Percentiles rank a stretch among this genome's conserved stretches.
These are phyloP conservation scores for Chaetoscypha palmicola DNA, from an alignment of 2,329 filamentous ascomycete genomes.

Conservation along the genomic window DNA sequence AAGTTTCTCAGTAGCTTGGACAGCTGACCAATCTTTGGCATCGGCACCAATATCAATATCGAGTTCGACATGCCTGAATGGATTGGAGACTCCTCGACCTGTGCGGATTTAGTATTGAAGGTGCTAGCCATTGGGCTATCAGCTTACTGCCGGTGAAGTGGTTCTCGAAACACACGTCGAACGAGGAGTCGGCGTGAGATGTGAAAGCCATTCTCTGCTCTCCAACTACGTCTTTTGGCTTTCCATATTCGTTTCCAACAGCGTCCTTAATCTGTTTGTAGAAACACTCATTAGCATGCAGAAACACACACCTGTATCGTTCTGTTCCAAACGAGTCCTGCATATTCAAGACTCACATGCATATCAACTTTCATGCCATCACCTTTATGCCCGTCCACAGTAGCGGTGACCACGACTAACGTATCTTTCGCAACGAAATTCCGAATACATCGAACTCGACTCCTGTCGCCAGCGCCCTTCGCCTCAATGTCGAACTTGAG, in stretches of 20 bases:
- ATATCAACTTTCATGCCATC: constrained; percentile 94
- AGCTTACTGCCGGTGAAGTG: constrained; percentile 61
- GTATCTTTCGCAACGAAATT: constrained; percentile 94
- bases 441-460: constrained; percentile 81
- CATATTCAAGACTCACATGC: constrained; percentile 56
- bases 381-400: constrained; percentile 73
- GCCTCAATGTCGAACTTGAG: constrained; percentile 92
- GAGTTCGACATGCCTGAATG: constrained; percentile 55
- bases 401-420: constrained; percentile 90
- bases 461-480: constrained; percentile 53
- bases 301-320: no score
- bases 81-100: constrained; percentile 23
- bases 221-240: constrained; percentile 82
- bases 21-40: constrained; percentile 95
- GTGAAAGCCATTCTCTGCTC: constrained; percentile 84
- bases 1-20: constrained; percentile 94
- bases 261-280: constrained; percentile 76
- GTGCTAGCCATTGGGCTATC: not conserved
- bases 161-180: constrained; percentile 97
- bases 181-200: constrained; percentile 81
- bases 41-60: constrained; percentile 33
- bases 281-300: not conserved
- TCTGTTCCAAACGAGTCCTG: constrained; percentile 3
- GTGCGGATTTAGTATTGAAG: constrained; percentile 5
- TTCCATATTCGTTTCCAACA: constrained; percentile 91